Percentiles rank a stretch among this genome's conserved stretches.
phyloP scores from a whole-genome alignment of 345 rosid genomes.

The Eucalyptus pauciflora region DNA sequence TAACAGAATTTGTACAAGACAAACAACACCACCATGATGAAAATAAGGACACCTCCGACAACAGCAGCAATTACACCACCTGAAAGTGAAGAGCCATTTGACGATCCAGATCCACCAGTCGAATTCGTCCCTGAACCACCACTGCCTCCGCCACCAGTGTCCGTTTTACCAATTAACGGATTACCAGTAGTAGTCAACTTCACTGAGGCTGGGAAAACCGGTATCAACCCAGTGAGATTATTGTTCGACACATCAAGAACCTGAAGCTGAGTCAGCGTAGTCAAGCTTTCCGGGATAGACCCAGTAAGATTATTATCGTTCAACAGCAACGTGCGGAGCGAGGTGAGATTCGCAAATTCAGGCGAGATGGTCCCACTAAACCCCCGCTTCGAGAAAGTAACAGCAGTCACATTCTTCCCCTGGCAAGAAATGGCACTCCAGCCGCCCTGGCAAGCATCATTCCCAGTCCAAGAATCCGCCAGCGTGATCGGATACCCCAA shows the following conservation, averaged over 20 bases:
- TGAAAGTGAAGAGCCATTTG: conserved; percentile 8
- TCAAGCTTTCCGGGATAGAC: conserved; percentile 44
- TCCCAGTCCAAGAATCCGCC: conserved; percentile 63
- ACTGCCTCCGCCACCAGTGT: conserved; percentile 5
- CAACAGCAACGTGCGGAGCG: conserved; percentile 33
- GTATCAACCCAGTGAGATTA: conserved; percentile 48
- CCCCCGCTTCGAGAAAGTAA: conserved; percentile 37
- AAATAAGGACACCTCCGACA: conserved; percentile 26
- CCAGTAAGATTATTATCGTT: conserved; percentile 56
- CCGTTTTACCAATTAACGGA: conserved; percentile 17
- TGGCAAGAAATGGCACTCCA: conserved; percentile 56
- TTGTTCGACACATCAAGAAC: conserved; percentile 61
- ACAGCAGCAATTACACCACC: conserved; percentile 32
- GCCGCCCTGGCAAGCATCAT: conserved; percentile 35
- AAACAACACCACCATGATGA: conserved; percentile 26
- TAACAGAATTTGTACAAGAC: conserved; percentile 31
- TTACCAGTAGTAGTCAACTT: conserved; percentile 43
- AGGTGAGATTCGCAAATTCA: conserved; percentile 37
- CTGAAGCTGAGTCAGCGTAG: conserved; percentile 28
- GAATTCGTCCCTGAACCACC: background rate
- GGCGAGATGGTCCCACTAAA: conserved; percentile 58
- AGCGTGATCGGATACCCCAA: conserved; percentile 52
- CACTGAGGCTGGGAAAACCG: conserved; percentile 19
- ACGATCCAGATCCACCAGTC: conserved; percentile 1
- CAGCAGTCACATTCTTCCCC: conserved; percentile 14